phyloP scores from a whole-genome alignment of 2,329 filamentous ascomycete species.

The Phoma sp. region DNA sequence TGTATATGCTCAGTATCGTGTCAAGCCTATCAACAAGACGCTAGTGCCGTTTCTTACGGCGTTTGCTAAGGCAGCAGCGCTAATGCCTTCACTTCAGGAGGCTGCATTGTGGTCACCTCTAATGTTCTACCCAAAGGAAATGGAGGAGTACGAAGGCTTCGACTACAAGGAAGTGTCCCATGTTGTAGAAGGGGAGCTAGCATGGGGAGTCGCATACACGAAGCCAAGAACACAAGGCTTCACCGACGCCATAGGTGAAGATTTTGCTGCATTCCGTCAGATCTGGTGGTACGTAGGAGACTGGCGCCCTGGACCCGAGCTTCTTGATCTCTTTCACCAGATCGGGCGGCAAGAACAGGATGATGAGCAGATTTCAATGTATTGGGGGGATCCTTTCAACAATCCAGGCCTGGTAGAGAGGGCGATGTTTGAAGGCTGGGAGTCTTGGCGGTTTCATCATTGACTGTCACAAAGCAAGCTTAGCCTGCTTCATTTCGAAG shows the following conservation, averaged over 20 bases:
- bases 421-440: slow-evolving; percentile 1
- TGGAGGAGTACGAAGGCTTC: not conserved
- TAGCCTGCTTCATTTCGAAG: no score
- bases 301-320: slow-evolving; percentile 20
- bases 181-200: slow-evolving; percentile 3
- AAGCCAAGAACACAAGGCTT: slow-evolving; percentile 3
- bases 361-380: not conserved
- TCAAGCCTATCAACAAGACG: slow-evolving; percentile 17
- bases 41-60: slow-evolving; percentile 21
- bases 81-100: slow-evolving; percentile 22
- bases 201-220: slow-evolving; percentile 14
- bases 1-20: slow-evolving; percentile 11
- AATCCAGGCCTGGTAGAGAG: slow-evolving; percentile 1
- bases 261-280: slow-evolving; percentile 2
- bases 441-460: slow-evolving; percentile 4
- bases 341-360: slow-evolving; percentile 11
- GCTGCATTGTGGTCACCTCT: slow-evolving; percentile 20
- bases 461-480: not conserved
- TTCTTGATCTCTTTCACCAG: slow-evolving; percentile 14
- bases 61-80: slow-evolving; percentile 26
- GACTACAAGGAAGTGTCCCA: slow-evolving; percentile 4
- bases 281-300: slow-evolving; percentile 16
- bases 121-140: slow-evolving; percentile 3
- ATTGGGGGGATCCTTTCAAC: slow-evolving; percentile 2
- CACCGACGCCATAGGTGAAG: not conserved